Evolutionary conservation across 1,139 yeast species (phyloP), one percentile per base, ranked within the genome.

Genomic region (Saccharomyces hybrid): DNA sequence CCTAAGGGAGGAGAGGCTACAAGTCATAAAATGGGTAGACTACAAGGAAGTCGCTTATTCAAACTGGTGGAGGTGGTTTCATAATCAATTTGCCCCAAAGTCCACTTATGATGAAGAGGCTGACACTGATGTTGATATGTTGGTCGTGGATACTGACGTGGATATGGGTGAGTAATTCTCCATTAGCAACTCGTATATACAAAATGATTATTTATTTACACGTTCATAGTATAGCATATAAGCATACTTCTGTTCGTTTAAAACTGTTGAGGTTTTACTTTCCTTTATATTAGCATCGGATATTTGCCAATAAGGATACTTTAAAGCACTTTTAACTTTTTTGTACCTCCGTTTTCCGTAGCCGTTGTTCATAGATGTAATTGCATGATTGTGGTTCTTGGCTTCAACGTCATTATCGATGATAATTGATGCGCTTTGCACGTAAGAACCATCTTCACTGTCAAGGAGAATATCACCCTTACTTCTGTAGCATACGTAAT

Each of bases 281-380:
- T 89, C 97, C 51, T 79, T 73, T 3, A 86, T 81, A 47, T 74
- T 75, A 2, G 88, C 77, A 70, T 91, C 98, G 59, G 95, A 88
- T 30, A 90, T 81, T 62, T 88, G 78, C 98, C 98, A 91, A 74
- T 82, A 91, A 16, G 91, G 91, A 52, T 79, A 76, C 56, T 81
- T 82, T 6, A 76, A 65, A 26, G 79, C 71, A n/a, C 83, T 77
- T 8, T 82, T 79, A 11, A 84, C 73, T 34, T 9, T 4, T 9
- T 48, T 32, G 38, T 32, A 32, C 38, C 38, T 32, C 1, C 38
- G 38, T 32, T 32, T 32, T 32, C 38, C 38, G 38, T 32, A 0
- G 38, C 14, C 0, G 14, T 32, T 32, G 3, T 20, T 20, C 23
- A 20, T 20, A 20, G 23, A 20, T 32, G 38, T 32, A 32, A 32